phyloP scores from a whole-genome alignment of 345 rosid species.

The Durio zibethinus region DNA sequence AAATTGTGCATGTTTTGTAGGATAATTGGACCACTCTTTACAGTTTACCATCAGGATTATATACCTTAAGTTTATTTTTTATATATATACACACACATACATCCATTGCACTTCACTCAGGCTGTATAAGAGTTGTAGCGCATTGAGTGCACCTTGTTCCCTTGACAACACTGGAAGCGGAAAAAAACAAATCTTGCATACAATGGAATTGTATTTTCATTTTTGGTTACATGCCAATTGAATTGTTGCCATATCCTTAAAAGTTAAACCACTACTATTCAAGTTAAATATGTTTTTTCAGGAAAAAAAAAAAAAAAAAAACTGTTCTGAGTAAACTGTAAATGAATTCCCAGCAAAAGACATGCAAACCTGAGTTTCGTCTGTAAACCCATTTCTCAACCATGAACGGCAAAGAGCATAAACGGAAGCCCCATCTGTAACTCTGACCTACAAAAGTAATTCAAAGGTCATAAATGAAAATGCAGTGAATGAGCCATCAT shows the following conservation, averaged over 20 bases:
- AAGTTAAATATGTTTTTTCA: neutral
- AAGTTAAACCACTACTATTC: neutral
- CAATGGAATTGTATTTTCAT: neutral
- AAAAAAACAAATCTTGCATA: neutral
- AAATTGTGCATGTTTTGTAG: too few relatives aligned
- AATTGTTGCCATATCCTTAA: neutral
- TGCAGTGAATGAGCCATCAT: neutral
- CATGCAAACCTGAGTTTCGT: conserved; percentile 62
- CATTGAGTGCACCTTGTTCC: too few relatives aligned
- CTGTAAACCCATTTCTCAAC: conserved; percentile 75
- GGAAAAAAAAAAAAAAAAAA: too few relatives aligned
- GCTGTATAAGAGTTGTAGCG: too few relatives aligned
- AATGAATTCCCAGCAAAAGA: neutral
- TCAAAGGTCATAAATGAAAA: conserved; percentile 10
- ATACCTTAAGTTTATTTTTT: too few relatives aligned
- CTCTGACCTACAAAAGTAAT: conserved; percentile 51
- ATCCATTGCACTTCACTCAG: too few relatives aligned
- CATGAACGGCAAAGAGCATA: conserved; percentile 88
- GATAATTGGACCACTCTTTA: too few relatives aligned
- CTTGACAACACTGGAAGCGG: too few relatives aligned
- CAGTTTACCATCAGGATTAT: too few relatives aligned
- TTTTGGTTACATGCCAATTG: neutral
- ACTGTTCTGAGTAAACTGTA: neutral
- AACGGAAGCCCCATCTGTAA: conserved; percentile 71
- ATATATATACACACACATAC: too few relatives aligned